Conservation (phyloP, 2,329 filamentous ascomycete genomes). For the Scedosporium dehoogii region DNA sequence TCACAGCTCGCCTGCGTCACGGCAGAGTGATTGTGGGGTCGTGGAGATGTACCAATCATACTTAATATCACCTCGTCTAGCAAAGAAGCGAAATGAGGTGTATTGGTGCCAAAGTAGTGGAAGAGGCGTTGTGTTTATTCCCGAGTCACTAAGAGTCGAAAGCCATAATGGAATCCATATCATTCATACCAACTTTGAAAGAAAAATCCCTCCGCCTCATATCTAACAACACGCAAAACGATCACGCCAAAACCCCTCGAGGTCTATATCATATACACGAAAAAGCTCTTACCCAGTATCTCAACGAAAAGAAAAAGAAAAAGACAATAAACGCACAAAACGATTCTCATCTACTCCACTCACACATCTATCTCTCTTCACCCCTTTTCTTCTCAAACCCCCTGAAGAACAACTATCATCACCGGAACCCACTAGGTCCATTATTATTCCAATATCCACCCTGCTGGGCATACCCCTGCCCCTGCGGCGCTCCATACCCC, state of each 20-base stretch:
- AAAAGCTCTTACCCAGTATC: neutral
- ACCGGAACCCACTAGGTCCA: neutral
- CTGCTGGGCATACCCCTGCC: neutral
- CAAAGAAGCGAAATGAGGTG: no score
- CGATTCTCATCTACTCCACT: neutral
- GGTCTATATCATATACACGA: neutral
- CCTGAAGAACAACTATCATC: neutral
- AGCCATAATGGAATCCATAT: neutral
- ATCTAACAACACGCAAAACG: neutral
- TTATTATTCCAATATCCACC: neutral
- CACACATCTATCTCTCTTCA: neutral
- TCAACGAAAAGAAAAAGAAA: neutral
- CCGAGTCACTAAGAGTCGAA: no score
- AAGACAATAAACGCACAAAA: neutral
- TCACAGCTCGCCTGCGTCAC: no score
- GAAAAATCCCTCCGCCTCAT: neutral
- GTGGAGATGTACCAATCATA: no score
- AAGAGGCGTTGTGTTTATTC: no score
- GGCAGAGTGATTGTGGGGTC: no score
- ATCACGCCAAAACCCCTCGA: neutral
- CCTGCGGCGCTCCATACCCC: neutral
- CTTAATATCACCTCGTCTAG: no score
- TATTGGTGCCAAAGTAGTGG: no score
- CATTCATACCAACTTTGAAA: neutral
- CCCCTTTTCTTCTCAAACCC: neutral